Conservation (phyloP, 495 filamentous ascomycete genomes). For the Delitschia confertaspora region DNA sequence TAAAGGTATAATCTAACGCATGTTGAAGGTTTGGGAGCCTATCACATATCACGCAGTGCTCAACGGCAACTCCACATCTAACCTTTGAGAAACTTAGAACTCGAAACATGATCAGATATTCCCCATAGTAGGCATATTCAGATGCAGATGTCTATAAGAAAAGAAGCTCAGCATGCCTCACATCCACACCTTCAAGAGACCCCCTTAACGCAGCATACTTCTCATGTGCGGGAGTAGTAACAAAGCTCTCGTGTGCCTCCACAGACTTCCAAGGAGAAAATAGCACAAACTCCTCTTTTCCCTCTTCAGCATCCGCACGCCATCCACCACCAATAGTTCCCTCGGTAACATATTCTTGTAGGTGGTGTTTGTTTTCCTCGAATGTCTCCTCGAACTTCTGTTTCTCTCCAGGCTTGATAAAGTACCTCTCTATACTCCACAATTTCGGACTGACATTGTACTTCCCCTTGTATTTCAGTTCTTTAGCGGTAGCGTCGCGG, state of each 20-base stretch:
- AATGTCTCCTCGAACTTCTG: constrained; percentile 32
- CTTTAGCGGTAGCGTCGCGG: not conserved
- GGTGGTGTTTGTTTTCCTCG: not conserved
- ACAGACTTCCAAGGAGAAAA: constrained; percentile 44
- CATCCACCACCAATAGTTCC: constrained; percentile 39
- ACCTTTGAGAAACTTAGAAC: no score
- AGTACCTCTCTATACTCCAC: constrained; percentile 39
- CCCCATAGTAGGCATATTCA: no score
- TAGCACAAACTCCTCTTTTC: constrained; percentile 44
- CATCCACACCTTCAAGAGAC: constrained; percentile 35
- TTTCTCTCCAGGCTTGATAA: constrained; percentile 38
- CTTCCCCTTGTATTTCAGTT: constrained; percentile 20
- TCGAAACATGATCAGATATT: no score
- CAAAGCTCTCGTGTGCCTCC: constrained; percentile 41
- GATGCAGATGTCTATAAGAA: no score
- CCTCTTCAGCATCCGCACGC: constrained; percentile 40
- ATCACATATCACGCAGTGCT: no score
- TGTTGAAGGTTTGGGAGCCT: no score
- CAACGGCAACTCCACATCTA: no score
- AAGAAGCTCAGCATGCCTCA: constrained; percentile 39
- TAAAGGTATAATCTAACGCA: no score
- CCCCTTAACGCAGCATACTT: constrained; percentile 35
- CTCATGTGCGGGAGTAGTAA: constrained; percentile 32
- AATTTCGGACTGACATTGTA: no score
- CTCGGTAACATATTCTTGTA: constrained; percentile 37